Conservation (phyloP, 805 yeast genomes). For the Nakazawaea holstii region DNA sequence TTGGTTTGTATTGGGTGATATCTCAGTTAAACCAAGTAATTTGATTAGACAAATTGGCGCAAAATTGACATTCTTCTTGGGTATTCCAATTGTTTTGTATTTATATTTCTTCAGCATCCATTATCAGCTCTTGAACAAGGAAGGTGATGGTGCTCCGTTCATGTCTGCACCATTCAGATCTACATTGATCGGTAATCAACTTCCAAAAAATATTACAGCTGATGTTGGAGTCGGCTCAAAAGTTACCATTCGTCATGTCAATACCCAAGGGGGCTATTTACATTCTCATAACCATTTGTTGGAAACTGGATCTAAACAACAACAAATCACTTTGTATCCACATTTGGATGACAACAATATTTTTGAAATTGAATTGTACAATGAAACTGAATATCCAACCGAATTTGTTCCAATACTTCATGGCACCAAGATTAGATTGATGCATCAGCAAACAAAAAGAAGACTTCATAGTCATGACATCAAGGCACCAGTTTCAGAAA, state of each 20-base stretch:
- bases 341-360: conserved; percentile 71
- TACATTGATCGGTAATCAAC: conserved; percentile 50
- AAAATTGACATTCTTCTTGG: conserved; percentile 51
- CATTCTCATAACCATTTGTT: conserved; percentile 74
- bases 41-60: conserved; percentile 41
- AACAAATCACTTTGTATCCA: conserved; percentile 76
- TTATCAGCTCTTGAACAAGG: conserved; percentile 48
- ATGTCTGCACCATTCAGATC: conserved; percentile 70
- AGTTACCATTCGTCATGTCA: conserved; percentile 61
- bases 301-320: conserved; percentile 79
- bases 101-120: conserved; percentile 57
- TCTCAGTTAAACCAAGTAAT: conserved; percentile 39
- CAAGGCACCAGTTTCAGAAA: conserved; percentile 69
- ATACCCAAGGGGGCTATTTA: conserved; percentile 73
- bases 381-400: conserved; percentile 49
- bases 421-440: conserved; percentile 67
- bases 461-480: conserved; percentile 83
- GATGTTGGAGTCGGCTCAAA: conserved; percentile 71
- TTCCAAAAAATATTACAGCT: conserved; percentile 55
- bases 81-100: conserved; percentile 55
- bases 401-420: conserved; percentile 58
- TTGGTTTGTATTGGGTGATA: conserved; percentile 73
- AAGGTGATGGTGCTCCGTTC: conserved; percentile 70
- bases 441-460: conserved; percentile 50
- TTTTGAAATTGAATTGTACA: conserved; percentile 67